Conservation (phyloP, 2,329 filamentous ascomycete genomes). For the Ophiostoma tasmaniense region DNA sequence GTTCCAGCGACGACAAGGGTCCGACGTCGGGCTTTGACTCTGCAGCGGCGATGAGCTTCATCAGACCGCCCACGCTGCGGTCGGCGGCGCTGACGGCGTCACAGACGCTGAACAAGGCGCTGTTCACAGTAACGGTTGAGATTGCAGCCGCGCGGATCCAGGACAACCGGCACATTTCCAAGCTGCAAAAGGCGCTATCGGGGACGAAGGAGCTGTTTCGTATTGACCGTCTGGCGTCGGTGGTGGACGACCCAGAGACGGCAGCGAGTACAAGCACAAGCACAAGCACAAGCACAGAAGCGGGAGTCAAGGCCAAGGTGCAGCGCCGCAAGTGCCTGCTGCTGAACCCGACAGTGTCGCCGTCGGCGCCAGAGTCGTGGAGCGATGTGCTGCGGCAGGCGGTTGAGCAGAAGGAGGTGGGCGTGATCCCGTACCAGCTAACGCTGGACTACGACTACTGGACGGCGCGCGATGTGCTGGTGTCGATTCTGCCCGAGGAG, state of each 20-base stretch:
- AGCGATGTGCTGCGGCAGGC: conserved; percentile 60
- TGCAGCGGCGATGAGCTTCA: conserved; percentile 41
- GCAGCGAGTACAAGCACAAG: conserved; percentile 26
- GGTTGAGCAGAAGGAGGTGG: conserved; percentile 60
- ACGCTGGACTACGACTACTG: conserved; percentile 77
- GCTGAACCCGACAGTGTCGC: conserved; percentile 47
- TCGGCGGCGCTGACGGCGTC: conserved; percentile 50
- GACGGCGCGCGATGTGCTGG: conserved; percentile 82
- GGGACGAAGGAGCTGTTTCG: conserved; percentile 57
- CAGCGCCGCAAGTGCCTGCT: conserved; percentile 48
- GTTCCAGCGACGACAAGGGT: conserved; percentile 13
- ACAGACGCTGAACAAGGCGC: conserved; percentile 61
- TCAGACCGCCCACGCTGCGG: conserved; percentile 73
- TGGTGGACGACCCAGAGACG: conserved; percentile 55
- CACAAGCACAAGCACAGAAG: conserved; percentile 27
- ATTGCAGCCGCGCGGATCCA: conserved; percentile 70
- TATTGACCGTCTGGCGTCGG: conserved; percentile 53
- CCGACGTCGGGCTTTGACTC: background rate
- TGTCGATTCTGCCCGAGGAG: conserved; percentile 70
- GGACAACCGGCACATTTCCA: conserved; percentile 66
- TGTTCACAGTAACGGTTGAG: conserved; percentile 70
- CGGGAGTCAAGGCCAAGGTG: background rate
- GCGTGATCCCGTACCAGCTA: conserved; percentile 65
- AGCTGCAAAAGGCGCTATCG: conserved; percentile 57
- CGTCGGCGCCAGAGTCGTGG: conserved; percentile 63